Evolutionary conservation across 176 grass and related monocot genomes (phyloP).

Genomic region (Carex parvula): DNA sequence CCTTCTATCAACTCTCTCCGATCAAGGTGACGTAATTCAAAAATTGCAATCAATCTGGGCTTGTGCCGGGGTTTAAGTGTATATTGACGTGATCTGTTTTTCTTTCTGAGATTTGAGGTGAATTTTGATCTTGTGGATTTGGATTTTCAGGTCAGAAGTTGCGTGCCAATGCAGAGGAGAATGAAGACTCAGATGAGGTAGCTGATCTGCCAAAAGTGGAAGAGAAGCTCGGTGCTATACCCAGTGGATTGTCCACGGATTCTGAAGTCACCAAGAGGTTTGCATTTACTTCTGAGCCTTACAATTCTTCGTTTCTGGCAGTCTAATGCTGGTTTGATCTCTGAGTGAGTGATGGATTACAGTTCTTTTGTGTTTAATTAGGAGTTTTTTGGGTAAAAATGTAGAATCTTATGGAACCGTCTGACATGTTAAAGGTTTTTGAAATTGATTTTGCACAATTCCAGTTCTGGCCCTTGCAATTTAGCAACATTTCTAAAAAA

Average conservation of each 20-base stretch:
- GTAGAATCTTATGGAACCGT: not conserved
- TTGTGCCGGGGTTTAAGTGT: not conserved
- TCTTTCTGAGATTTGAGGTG: slow-evolving; percentile 11
- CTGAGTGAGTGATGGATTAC: slow-evolving; percentile 9
- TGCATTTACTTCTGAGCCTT: not conserved
- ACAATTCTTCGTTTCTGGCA: not conserved
- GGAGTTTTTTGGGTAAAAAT: not conserved
- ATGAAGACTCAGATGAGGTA: slow-evolving; percentile 49
- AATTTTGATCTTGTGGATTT: not conserved
- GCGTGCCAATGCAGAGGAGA: slow-evolving; percentile 89
- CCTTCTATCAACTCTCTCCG: slow-evolving; percentile 69
- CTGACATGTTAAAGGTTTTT: not conserved
- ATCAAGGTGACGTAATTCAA: slow-evolving; percentile 43
- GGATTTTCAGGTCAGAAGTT: slow-evolving; percentile 60
- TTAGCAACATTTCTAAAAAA: not conserved
- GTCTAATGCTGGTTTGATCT: not conserved
- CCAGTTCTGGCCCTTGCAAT: not conserved
- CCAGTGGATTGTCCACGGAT: slow-evolving; percentile 78
- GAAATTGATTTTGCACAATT: not conserved
- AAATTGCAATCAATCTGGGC: not conserved
- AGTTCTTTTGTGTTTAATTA: not conserved
- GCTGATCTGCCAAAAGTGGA: slow-evolving; percentile 80
- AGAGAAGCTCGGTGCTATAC: slow-evolving; percentile 82
- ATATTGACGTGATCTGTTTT: slow-evolving; percentile 9
- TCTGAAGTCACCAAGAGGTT: slow-evolving; percentile 80